Conservation (phyloP, 257 asterid genomes). For the Primulina huaijiensis region DNA sequence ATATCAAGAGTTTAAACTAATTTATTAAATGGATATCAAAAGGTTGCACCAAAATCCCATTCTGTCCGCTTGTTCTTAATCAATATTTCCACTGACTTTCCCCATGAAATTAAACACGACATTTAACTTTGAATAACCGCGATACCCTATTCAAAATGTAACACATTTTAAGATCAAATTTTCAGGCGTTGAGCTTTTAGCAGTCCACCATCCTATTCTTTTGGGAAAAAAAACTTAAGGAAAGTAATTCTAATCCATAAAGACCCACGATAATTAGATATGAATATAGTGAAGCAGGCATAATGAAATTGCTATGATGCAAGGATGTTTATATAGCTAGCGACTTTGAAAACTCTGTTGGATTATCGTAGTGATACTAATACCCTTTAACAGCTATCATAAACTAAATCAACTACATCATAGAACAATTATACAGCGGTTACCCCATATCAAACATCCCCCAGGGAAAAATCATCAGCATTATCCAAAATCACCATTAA, state of each 20-base stretch:
- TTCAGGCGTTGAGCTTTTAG: not conserved
- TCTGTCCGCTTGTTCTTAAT: not conserved
- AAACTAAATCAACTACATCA: constrained; percentile 5
- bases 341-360: not conserved
- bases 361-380: not conserved
- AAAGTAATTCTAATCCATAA: too few species aligned
- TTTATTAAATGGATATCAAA: not conserved
- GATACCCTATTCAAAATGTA: not conserved
- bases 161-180: not conserved
- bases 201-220: not conserved
- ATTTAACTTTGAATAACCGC: not conserved
- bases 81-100: not conserved
- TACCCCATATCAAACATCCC: not conserved
- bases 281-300: too few species aligned
- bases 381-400: constrained; percentile 1
- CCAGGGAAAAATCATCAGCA: constrained; percentile 13
- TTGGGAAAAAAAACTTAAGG: too few species aligned
- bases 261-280: not conserved
- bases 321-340: too few species aligned
- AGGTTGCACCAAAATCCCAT: not conserved
- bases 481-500: constrained; percentile 3
- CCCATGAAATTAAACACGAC: not conserved
- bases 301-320: not conserved
- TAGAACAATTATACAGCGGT: not conserved
- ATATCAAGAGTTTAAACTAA: too few species aligned